Percentiles rank a stretch among this genome's conserved stretches.
phyloP scores from a whole-genome alignment of 768 basidiomycete genomes.

The Lactarius sanguifluus region DNA sequence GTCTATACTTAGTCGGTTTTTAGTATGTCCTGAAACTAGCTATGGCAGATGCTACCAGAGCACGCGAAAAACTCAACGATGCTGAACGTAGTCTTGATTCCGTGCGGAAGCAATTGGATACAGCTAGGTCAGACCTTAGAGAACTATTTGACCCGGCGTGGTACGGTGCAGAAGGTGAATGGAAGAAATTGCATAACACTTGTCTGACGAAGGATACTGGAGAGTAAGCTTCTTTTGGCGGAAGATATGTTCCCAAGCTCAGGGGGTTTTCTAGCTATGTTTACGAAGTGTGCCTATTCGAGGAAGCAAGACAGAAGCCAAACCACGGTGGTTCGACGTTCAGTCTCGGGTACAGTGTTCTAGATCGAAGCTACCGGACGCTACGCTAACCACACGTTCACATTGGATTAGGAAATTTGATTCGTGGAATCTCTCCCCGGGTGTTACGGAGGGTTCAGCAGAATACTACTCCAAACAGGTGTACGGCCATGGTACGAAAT shows the following conservation, averaged over 20 bases:
- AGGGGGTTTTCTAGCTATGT: conserved; percentile 61
- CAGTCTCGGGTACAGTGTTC: conserved; percentile 73
- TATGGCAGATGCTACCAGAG: conserved; percentile 54
- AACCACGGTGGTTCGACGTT: conserved; percentile 71
- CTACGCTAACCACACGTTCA: not conserved
- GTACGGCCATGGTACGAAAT: conserved; percentile 82
- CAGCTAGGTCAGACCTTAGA: conserved; percentile 55
- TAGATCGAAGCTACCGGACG: not conserved
- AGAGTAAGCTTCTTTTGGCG: conserved; percentile 64
- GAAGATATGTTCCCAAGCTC: not conserved
- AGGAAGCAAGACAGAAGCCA: conserved; percentile 84
- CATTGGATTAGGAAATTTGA: conserved; percentile 57
- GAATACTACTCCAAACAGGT: conserved; percentile 80
- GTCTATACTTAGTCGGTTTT: not conserved
- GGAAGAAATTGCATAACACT: conserved; percentile 87
- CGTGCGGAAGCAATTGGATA: conserved; percentile 52
- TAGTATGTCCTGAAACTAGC: not conserved
- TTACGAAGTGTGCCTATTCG: conserved; percentile 92
- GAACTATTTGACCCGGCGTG: conserved; percentile 64
- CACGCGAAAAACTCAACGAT: conserved; percentile 59
- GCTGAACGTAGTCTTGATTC: conserved; percentile 60
- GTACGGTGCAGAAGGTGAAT: conserved; percentile 84
- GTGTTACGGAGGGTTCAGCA: conserved; percentile 56
- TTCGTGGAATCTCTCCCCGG: conserved; percentile 71
- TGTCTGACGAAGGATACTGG: conserved; percentile 84